Evolutionary conservation across 306 rosid species (phyloP), one percentile per base, ranked within the genome.

Genomic region (Cucurbita argyrosperma): DNA sequence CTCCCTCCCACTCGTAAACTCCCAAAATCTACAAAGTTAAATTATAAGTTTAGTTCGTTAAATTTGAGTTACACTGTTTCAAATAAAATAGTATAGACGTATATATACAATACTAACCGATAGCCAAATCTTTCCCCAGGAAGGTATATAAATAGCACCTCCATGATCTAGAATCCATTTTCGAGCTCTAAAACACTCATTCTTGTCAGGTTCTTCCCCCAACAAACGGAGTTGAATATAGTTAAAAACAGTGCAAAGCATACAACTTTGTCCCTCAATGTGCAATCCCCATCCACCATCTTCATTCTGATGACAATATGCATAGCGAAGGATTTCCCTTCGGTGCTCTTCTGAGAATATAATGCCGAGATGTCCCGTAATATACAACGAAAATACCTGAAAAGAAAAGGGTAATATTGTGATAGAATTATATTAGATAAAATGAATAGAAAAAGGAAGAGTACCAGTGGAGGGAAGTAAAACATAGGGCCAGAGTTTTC

Each of bases 231-330:
- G 59, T 76, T 88, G 53, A 71, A 90, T 78, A 50, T 90, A 92
- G 71, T 13, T 84, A 82, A 92, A 77, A 76, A 87, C 92, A 10
- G 90, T 84, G 56, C 98, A 96, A 81, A 92, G 86, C 98, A 92
- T 92, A 73, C 96, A 88, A 85, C 98, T 92, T 42, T 95, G 89
- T 57, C 96, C 96, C 85, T 83, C 93, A 61, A 92, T 88, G 81
- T 90, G 92, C 79, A 92, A 81, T 43, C 96, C 96, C 96, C 96
- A 92, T n/a, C 98, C 98, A 76, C 98, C 98, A 80, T 92, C 98
- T 83, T 77, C 78, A 79, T 90, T 92, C 96, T 75, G 72, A 51
- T 75, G 78, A 11, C 18, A 47, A 45, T 75, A 85, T 14, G 79
- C 14, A 58, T 87, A 85, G 13, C 87, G 89, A 21, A 87, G 86